Conservation (phyloP, 2,329 filamentous ascomycete genomes). For the Penicillium sp. region DNA sequence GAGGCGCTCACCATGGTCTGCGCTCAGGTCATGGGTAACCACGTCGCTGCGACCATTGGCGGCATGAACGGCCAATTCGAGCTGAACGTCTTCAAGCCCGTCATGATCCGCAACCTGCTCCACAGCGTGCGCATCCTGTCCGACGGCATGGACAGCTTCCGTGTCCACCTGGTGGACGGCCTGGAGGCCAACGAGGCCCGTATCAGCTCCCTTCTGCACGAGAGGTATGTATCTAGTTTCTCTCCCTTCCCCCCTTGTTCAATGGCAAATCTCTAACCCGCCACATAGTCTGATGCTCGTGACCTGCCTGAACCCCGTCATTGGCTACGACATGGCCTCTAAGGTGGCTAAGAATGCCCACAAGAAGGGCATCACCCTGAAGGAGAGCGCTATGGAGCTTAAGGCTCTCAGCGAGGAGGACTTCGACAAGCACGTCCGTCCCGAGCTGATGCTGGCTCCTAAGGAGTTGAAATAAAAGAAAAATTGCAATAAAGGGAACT, state of each 20-base stretch:
- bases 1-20: conserved; percentile 98
- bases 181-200: conserved; percentile 90
- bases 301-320: conserved; percentile 94
- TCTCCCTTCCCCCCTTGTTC: conserved; percentile 5
- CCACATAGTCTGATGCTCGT: conserved; percentile 82
- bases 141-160: conserved; percentile 92
- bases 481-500: conserved; percentile 41
- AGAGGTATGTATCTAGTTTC: conserved; percentile 63
- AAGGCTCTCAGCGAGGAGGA: conserved; percentile 82
- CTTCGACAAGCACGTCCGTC: conserved; percentile 83
- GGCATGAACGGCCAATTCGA: conserved; percentile 98
- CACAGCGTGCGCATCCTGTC: conserved; percentile 84
- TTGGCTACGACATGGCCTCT: conserved; percentile 94
- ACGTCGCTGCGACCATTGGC: conserved; percentile 85
- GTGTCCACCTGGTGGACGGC: conserved; percentile 84
- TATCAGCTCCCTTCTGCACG: conserved; percentile 84
- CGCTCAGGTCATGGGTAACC: conserved; percentile 96
- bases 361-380: conserved; percentile 93
- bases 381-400: conserved; percentile 89
- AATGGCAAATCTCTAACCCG: conserved; percentile 20
- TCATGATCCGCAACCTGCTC: conserved; percentile 90
- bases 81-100: conserved; percentile 97
- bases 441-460: conserved; percentile 92
- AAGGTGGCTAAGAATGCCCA: conserved; percentile 98
- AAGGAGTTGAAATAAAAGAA: conserved; percentile 57